Conservation (phyloP, 192 early-diverging fungal species). For the Funneliformis geosporum region DNA sequence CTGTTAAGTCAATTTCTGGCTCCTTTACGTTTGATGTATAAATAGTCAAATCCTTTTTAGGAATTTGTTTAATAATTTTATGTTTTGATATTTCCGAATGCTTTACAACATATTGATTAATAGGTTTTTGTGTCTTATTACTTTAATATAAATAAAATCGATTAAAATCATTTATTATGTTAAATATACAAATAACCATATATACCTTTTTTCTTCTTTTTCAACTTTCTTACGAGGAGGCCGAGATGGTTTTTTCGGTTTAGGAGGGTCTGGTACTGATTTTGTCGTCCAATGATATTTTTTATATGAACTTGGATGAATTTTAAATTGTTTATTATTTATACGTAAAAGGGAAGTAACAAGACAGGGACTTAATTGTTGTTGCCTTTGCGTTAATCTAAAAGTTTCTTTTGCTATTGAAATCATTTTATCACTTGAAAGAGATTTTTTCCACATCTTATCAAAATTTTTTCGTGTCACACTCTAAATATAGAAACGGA, state of each 20-base stretch:
- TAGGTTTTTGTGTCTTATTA: not conserved
- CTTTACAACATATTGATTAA: not conserved
- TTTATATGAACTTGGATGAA: not conserved
- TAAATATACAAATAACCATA: not conserved
- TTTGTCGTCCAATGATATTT: not conserved
- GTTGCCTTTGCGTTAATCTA: not conserved
- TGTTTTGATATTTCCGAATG: not conserved
- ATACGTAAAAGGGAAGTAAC: not conserved
- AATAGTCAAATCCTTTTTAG: not conserved
- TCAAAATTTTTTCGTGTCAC: too few species aligned
- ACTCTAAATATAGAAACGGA: too few species aligned
- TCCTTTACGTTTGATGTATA: not conserved
- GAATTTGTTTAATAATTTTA: not conserved
- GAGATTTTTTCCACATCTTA: not conserved
- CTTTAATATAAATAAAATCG: not conserved
- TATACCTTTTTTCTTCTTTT: not conserved
- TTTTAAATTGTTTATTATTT: not conserved
- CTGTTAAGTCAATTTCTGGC: not conserved
- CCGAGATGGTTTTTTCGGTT: not conserved
- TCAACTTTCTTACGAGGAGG: not conserved
- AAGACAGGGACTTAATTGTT: not conserved
- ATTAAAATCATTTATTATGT: not conserved
- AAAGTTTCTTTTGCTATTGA: not conserved
- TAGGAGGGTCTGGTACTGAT: not conserved
- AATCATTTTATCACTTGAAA: not conserved